phyloP scores from a whole-genome alignment of 176 grass and related monocot genomes.

The Thalia dealbata region DNA sequence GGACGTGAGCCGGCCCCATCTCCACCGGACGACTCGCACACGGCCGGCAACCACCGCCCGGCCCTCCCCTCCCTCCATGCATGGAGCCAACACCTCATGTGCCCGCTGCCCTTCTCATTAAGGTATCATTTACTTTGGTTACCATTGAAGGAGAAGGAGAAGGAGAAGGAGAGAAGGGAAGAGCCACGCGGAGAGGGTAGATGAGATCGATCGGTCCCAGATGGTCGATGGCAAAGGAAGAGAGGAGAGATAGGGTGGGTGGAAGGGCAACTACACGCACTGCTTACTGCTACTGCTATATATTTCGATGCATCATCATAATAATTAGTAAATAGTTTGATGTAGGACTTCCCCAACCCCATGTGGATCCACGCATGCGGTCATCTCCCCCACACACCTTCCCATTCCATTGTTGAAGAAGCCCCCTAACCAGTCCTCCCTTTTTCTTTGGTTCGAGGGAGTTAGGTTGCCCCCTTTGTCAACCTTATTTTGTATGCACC shows the following conservation, averaged over 20 bases:
- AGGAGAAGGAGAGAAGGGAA: too few species aligned
- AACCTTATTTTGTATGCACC: constrained; percentile 5
- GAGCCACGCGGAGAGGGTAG: too few species aligned
- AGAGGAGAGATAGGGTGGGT: too few species aligned
- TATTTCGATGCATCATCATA: constrained; percentile 26
- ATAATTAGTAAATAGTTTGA: constrained; percentile 19
- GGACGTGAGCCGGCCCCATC: neutral
- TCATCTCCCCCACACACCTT: constrained; percentile 15
- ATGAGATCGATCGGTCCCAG: too few species aligned
- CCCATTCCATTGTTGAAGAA: neutral
- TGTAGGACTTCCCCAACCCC: neutral
- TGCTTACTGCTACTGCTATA: too few species aligned
- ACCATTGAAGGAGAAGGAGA: too few species aligned
- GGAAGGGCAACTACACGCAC: too few species aligned
- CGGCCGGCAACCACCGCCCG: neutral
- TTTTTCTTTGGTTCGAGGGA: neutral
- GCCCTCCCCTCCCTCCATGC: neutral
- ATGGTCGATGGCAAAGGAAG: too few species aligned
- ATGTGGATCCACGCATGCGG: constrained; percentile 27
- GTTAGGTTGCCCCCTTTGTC: constrained; percentile 17
- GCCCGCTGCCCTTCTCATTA: neutral
- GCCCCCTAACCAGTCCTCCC: neutral
- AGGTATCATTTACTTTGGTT: too few species aligned
- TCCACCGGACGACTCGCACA: neutral
- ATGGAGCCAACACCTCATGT: neutral